These are phyloP conservation scores for Venturia aucupariae DNA, from an alignment of 2,329 filamentous ascomycete genomes.

Conservation along the genomic window DNA sequence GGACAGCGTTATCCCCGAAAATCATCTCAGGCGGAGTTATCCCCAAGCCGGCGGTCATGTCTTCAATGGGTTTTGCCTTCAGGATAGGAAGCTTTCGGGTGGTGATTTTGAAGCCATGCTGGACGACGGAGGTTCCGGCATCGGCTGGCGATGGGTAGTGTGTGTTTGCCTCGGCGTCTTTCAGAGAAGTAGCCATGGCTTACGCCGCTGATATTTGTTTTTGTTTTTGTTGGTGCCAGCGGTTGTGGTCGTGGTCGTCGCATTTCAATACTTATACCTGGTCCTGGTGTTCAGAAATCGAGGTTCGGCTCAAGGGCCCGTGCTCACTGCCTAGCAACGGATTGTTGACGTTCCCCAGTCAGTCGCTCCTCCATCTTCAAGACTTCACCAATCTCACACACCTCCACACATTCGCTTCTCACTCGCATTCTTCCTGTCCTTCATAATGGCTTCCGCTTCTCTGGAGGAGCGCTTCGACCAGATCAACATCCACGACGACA, in stretches of 20 bases:
- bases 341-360: not conserved
- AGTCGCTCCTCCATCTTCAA: not conserved
- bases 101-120: conserved; percentile 57
- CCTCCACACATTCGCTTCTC: not conserved
- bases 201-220: not conserved
- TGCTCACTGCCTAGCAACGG: conserved; percentile 7
- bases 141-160: conserved; percentile 11
- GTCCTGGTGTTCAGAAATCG: not conserved
- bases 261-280: too few relatives aligned
- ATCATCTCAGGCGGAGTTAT: conserved; percentile 98
- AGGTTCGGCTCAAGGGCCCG: not conserved
- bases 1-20: conserved; percentile 86
- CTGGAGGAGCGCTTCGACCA: conserved; percentile 12
- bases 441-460: not conserved
- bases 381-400: too few relatives aligned
- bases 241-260: not conserved
- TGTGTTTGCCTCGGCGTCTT: not conserved
- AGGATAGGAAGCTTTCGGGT: conserved; percentile 91
- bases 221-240: too few relatives aligned
- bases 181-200: not conserved
- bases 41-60: conserved; percentile 65
- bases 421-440: not conserved
- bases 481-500: conserved; percentile 13
- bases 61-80: conserved; percentile 82
- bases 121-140: conserved; percentile 28